Evolutionary conservation across 768 basidiomycete species (phyloP).

Genomic region (Coprinopsis marcescibilis): DNA sequence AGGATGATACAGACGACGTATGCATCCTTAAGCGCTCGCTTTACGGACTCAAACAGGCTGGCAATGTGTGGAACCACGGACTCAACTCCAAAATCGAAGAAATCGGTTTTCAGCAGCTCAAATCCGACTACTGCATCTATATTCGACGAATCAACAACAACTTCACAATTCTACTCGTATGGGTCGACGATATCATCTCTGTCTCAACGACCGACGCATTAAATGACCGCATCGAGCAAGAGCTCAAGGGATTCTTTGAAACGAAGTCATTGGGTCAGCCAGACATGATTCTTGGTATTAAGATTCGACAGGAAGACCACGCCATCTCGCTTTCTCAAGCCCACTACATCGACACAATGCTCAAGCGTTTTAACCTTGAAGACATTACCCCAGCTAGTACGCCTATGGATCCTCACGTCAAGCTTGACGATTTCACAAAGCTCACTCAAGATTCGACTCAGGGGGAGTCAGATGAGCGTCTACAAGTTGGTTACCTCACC

Average conservation of each 20-base stretch:
- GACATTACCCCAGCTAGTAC: slow-evolving; percentile 9
- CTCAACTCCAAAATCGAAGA: slow-evolving; percentile 11
- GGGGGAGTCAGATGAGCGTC: slow-evolving; percentile 8
- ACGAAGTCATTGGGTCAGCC: slow-evolving; percentile 11
- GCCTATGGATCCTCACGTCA: slow-evolving; percentile 9
- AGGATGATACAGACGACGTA: slow-evolving; percentile 8
- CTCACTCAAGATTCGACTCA: slow-evolving; percentile 2
- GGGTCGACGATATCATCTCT: slow-evolving; percentile 9
- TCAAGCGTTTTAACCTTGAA: slow-evolving; percentile 8
- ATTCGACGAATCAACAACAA: slow-evolving; percentile 5
- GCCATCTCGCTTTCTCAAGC: slow-evolving; percentile 2
- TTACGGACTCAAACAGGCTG: slow-evolving; percentile 17
- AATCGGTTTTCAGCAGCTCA: slow-evolving; percentile 8
- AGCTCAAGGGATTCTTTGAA: slow-evolving; percentile 9
- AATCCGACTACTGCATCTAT: slow-evolving; percentile 11
- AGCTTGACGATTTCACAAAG: slow-evolving; percentile 9
- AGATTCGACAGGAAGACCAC: neutral
- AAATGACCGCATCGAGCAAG: slow-evolving; percentile 8
- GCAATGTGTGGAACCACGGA: slow-evolving; percentile 7
- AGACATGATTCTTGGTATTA: slow-evolving; percentile 10
- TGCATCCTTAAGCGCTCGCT: slow-evolving; percentile 12
- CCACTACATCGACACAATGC: slow-evolving; percentile 6
- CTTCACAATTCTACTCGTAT: slow-evolving; percentile 9
- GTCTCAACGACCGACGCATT: slow-evolving; percentile 8
- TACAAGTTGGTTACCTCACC: slow-evolving; percentile 10